Evolutionary conservation across 345 rosid genomes (phyloP).

Genomic region (Geranium rotundifolium): DNA sequence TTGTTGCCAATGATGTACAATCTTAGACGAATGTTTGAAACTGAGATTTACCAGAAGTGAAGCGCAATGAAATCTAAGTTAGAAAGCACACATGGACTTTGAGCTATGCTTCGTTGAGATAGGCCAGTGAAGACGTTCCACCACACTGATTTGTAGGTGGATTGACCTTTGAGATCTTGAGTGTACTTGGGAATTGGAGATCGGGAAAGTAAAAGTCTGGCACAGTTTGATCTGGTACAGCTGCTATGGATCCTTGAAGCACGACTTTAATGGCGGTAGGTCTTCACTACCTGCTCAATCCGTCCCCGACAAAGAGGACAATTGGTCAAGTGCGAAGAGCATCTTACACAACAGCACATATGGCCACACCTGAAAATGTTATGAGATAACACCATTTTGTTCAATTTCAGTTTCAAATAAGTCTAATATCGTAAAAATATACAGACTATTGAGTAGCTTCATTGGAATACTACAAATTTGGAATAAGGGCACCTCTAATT

Average conservation of each 20-base stretch:
- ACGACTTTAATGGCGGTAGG: conserved; percentile 55
- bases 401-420: no score
- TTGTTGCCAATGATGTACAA: not conserved
- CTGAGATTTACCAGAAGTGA: not conserved
- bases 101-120: not conserved
- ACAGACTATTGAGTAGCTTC: no score
- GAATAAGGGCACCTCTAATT: no score
- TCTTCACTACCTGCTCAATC: conserved; percentile 74
- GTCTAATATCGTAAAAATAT: not conserved
- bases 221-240: not conserved
- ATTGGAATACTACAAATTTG: no score
- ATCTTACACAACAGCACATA: conserved; percentile 83
- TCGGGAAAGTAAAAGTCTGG: not conserved
- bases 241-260: conserved; percentile 1
- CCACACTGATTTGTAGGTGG: no score
- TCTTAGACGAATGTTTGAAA: not conserved
- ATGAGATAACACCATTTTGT: not conserved
- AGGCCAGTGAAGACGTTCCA: no score
- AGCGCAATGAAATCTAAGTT: not conserved
- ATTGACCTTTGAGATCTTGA: no score
- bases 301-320: conserved; percentile 87
- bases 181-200: not conserved
- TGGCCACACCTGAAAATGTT: conserved; percentile 73
- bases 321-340: conserved; percentile 56
- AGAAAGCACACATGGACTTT: not conserved